Conservation (phyloP, 164 flowering plant genomes). For the Vitis rupestris region DNA sequence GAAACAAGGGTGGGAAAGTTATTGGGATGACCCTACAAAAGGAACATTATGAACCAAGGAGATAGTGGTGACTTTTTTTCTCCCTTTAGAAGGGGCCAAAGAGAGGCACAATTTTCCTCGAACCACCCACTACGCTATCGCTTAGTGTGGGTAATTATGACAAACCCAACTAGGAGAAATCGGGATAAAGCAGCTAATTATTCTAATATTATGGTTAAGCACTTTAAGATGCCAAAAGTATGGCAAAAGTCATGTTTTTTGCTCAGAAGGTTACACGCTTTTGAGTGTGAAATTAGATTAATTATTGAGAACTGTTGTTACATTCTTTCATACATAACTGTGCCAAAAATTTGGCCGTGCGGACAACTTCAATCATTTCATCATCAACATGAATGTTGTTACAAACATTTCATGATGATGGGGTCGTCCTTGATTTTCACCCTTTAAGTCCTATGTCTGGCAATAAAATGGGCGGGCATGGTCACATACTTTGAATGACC, state of each 20-base stretch:
- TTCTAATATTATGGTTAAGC: background rate
- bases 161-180: background rate
- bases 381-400: background rate
- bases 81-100: background rate
- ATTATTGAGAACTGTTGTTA: background rate
- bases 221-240: background rate
- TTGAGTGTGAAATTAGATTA: background rate
- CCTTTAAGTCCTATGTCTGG: background rate
- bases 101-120: background rate
- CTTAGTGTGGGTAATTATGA: constrained; percentile 2
- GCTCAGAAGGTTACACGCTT: background rate
- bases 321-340: background rate
- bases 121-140: background rate
- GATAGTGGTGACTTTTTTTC: background rate
- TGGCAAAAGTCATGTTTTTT: background rate
- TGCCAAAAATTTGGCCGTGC: background rate
- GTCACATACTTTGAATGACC: too few relatives aligned
- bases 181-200: background rate
- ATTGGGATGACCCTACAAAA: background rate
- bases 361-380: background rate
- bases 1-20: background rate
- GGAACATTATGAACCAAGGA: background rate
- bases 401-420: too few relatives aligned
- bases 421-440: background rate
- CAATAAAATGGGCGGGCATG: background rate